phyloP scores from a whole-genome alignment of 164 flowering plant genomes.

The Vitis riparia region DNA sequence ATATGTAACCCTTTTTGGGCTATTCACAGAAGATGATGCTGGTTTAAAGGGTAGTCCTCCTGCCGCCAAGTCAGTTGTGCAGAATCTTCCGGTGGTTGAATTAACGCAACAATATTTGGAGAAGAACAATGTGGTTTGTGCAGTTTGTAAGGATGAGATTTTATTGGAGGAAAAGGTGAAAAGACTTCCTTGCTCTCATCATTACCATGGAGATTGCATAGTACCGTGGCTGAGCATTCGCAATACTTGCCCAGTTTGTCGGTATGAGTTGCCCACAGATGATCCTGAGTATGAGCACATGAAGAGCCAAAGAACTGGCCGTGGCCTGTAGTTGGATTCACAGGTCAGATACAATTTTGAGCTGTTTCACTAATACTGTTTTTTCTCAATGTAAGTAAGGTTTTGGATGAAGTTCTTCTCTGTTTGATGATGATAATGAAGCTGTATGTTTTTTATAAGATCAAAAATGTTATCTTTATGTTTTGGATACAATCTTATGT shows the following conservation, averaged over 20 bases:
- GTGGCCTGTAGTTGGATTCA: constrained; percentile 10
- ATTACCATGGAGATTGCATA: constrained; percentile 78
- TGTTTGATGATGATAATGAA: constrained; percentile 1
- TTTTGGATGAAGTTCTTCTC: constrained; percentile 2
- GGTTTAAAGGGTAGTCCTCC: constrained; percentile 54
- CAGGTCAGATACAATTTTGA: constrained; percentile 24
- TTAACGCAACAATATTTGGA: constrained; percentile 30
- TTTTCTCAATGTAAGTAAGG: constrained; percentile 15
- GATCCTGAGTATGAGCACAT: constrained; percentile 64
- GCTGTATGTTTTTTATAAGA: background rate
- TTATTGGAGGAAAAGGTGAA: constrained; percentile 41
- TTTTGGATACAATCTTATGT: too few species aligned
- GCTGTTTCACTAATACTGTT: constrained; percentile 14
- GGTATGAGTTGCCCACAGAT: constrained; percentile 77
- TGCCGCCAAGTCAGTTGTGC: constrained; percentile 49
- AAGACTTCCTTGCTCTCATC: constrained; percentile 68
- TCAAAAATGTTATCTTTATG: too few species aligned
- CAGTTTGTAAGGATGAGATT: constrained; percentile 71
- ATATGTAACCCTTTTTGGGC: constrained; percentile 45
- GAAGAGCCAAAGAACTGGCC: constrained; percentile 13
- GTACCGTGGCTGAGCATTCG: constrained; percentile 76
- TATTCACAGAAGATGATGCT: constrained; percentile 35
- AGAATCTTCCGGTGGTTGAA: constrained; percentile 41
- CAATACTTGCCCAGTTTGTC: constrained; percentile 86
- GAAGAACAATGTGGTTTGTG: constrained; percentile 37